Base-by-base conservation (phyloP, 2,329 filamentous ascomycete species). In the Plectosphaerella cucumerina region DNA sequence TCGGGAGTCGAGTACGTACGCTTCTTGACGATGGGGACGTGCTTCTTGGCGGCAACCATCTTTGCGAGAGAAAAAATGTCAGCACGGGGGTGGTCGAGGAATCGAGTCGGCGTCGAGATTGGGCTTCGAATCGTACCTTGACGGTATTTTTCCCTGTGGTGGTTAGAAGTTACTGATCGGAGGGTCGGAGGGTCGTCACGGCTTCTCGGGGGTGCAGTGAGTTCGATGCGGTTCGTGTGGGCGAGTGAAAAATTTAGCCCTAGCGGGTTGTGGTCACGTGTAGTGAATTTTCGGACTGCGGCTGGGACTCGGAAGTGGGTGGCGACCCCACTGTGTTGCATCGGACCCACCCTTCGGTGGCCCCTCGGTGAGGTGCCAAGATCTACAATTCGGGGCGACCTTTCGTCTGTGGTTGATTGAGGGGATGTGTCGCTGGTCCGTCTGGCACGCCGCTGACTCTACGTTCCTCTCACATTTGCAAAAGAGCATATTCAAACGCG, bases 11-110 rank as follows among this genome's bases (percentile, higher is more conserved):
- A 60, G 63, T 70, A 91, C 90, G 73, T 93, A 96, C 91, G 91
- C 91, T 99, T 99, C 90, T 99, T 99, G 73, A 99, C 90, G 85
- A 99, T 99, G 71, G 92, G 87, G 74, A 97, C 86, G 80, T 97
- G 94, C 85, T 96, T 95, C 89, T 95, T 96, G 79, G 93, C 89
- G 87, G 92, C 85, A 84, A 93, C 91, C 94, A 97, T 97, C 92
- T 93, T 63, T 51, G 62, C 44, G 46, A 53, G 52, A 55, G 70
- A 57, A 58, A 50, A 50, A 58, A 62, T 56, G 61, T 70, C 60
- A 70, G 67, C 57, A 60, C 56, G 56, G 14, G n/a, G 17, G 49
- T 44, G 46, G 44, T 53, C 47, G 48, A 52, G 47, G 50, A 22
- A 23, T 48, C 48, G 51, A 39, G 53, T 53, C 39, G 50, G 17